phyloP scores from a whole-genome alignment of 2,329 filamentous ascomycete species.

The Alternaria metachromatica region DNA sequence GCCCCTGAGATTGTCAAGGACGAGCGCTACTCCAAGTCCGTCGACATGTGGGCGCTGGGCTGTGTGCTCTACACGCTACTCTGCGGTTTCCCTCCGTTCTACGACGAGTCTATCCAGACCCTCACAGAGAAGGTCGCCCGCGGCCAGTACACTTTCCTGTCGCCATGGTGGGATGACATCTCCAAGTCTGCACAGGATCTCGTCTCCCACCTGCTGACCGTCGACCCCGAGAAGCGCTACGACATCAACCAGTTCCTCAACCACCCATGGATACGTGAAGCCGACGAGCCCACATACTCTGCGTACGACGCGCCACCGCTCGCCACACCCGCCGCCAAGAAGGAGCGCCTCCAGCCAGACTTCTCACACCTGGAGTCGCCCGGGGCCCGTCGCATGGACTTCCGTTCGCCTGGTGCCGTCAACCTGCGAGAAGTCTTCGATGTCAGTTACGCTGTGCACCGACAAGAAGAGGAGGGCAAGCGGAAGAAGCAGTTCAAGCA shows the following conservation, averaged over 20 bases:
- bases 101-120: conserved; percentile 96
- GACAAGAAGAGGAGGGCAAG: conserved; percentile 95
- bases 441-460: conserved; percentile 95
- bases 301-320: conserved; percentile 73
- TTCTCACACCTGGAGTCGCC: conserved; percentile 65
- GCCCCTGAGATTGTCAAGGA: conserved; percentile 99
- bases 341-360: conserved; percentile 61
- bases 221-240: conserved; percentile 94
- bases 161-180: conserved; percentile 99
- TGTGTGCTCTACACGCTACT: conserved; percentile 97
- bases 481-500: conserved; percentile 82
- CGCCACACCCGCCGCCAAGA: conserved; percentile 70
- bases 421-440: conserved; percentile 98
- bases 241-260: conserved; percentile 89
- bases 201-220: conserved; percentile 89
- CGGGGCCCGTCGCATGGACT: conserved; percentile 79
- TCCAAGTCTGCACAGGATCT: conserved; percentile 93
- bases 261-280: conserved; percentile 90
- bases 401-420: conserved; percentile 92
- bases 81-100: conserved; percentile 97
- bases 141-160: conserved; percentile 96
- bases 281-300: conserved; percentile 70
- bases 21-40: conserved; percentile 96
- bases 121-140: conserved; percentile 97
- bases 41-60: conserved; percentile 98